Base-by-base conservation (phyloP, 352 stramenopile species). In the Peronospora belbahrii region DNA sequence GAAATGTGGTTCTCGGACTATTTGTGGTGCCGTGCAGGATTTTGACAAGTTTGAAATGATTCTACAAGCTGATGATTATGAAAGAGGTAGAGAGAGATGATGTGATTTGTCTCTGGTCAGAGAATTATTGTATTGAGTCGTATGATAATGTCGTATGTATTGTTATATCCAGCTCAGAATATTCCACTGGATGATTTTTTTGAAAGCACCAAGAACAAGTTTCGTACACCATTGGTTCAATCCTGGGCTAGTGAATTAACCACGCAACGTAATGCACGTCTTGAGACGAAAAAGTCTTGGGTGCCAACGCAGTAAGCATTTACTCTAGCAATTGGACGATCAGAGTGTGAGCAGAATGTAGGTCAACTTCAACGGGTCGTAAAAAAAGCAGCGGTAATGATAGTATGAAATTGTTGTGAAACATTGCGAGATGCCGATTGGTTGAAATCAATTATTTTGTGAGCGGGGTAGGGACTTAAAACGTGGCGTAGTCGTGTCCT, bases 31-130 rank as follows among this genome's bases (percentile, higher is more conserved):
- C 8, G 1, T 22, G 4, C 33, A 85, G 65, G 90, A 97, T 59
- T 93, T 97, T 65, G 90, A 97, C 60, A 96, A 96, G 62, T 91
- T 97, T 45, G 90, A 97, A 62, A 97, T 97, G 88, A 95, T 96
- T 34, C 58, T 97, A 39, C 90, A 97, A 56, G 90, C 90, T 7
- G 70, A 96, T 40, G 85, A 97, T 38, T 97, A 97, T 59, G 90
- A 97, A 46, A 64, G 65, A 24, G 85, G 78, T 92, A 76, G 14
- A 62, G n/a, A n/a, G n/a, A n/a, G n/a, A n/a, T n/a, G n/a, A n/a
- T n/a, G n/a, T n/a, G n/a, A n/a, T n/a, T n/a, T n/a, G n/a, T n/a
- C n/a, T n/a, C n/a, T n/a, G n/a, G n/a, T n/a, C n/a, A n/a, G n/a
- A n/a, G n/a, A 33, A 2, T 27, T 3, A 9, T 6, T 34, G 40